Conservation (phyloP, 73 alveolate species). For the Tetrahymena borealis region DNA sequence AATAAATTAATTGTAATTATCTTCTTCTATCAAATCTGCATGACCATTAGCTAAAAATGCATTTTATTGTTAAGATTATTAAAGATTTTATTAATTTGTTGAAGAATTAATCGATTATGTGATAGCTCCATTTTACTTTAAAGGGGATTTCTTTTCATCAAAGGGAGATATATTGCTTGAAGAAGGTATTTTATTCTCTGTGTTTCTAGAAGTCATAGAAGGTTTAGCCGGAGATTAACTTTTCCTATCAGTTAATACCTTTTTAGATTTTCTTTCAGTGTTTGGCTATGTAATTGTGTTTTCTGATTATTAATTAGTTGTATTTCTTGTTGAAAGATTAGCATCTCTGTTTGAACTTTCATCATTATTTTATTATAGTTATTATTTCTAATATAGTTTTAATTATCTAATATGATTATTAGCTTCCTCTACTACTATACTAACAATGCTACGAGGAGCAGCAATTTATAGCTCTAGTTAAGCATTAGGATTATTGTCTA, state of each 20-base stretch:
- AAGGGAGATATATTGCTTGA: not conserved
- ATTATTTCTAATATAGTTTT: not conserved
- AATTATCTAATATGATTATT: not conserved
- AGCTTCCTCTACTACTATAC: not conserved
- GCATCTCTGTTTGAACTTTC: not conserved
- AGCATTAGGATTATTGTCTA: not conserved
- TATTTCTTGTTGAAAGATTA: not conserved
- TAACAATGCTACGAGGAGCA: not conserved
- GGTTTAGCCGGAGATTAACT: not conserved
- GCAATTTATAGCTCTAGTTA: not conserved
- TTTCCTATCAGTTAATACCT: not conserved
- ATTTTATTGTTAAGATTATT: not conserved
- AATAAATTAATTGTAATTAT: not conserved
- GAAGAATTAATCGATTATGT: not conserved
- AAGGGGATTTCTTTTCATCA: not conserved
- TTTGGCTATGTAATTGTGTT: not conserved
- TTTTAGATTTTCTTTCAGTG: not conserved
- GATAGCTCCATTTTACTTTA: not conserved
- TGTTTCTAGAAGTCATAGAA: not conserved
- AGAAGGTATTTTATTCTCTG: not conserved
- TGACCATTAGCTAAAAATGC: not conserved
- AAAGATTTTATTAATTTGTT: not conserved
- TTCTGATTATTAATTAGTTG: not conserved
- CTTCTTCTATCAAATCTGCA: not conserved
- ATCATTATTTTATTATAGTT: not conserved